phyloP scores from a whole-genome alignment of 139 green algal genomes.

The Chlorella sp. region DNA sequence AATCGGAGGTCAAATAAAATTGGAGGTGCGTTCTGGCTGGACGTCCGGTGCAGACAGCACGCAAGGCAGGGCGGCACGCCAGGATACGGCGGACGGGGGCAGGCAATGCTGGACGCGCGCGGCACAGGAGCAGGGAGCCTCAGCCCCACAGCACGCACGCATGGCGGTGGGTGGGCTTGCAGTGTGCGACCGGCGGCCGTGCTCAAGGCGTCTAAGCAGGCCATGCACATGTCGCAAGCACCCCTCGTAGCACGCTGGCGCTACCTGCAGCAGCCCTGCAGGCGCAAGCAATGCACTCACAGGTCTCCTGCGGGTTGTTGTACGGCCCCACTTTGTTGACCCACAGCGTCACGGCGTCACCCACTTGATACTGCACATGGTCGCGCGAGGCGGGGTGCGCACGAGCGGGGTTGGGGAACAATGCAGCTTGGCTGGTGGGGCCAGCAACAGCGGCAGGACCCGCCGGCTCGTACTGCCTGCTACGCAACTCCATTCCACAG shows the following conservation, averaged over 20 bases:
- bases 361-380: slow-evolving; percentile 80
- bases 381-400: not conserved
- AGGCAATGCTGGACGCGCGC: not conserved
- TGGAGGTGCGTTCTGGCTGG: not conserved
- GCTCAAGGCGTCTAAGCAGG: too few relatives aligned
- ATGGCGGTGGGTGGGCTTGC: too few relatives aligned
- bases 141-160: too few relatives aligned
- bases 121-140: too few relatives aligned
- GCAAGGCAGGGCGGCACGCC: too few relatives aligned
- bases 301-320: slow-evolving; percentile 98
- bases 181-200: not conserved
- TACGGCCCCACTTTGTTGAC: slow-evolving; percentile 95
- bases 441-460: not conserved
- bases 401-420: not conserved
- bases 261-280: not conserved
- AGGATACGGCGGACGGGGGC: not conserved
- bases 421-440: too few relatives aligned
- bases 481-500: too few relatives aligned
- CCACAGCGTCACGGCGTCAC: slow-evolving; percentile 79
- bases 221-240: too few relatives aligned
- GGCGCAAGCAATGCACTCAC: not conserved
- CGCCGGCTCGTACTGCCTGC: too few relatives aligned
- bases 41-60: too few relatives aligned
- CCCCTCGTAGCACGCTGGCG: not conserved
- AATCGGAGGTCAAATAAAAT: not conserved